Conservation (phyloP, 1,284 basidiomycete genomes). For the Grifola frondosa region DNA sequence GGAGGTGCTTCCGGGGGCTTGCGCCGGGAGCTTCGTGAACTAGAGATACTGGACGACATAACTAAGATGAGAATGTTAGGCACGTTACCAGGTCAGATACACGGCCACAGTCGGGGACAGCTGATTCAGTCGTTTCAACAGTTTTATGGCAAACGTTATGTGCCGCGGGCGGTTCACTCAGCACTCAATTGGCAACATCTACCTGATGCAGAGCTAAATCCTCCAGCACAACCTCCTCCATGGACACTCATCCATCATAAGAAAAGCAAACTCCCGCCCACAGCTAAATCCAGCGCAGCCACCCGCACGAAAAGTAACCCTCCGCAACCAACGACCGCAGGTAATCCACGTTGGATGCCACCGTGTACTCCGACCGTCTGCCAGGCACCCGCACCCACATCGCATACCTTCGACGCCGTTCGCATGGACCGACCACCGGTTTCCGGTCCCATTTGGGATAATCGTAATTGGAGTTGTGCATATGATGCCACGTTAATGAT, state of each 20-base stretch:
- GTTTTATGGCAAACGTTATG: background rate
- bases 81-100: conserved; percentile 18
- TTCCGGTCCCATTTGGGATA: background rate
- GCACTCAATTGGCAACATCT: background rate
- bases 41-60: conserved; percentile 35
- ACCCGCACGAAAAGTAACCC: background rate
- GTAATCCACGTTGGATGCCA: background rate
- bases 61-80: conserved; percentile 25
- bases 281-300: background rate
- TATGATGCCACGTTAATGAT: background rate
- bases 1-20: conserved; percentile 19
- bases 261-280: too few species aligned
- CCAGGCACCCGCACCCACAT: too few species aligned
- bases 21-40: conserved; percentile 30
- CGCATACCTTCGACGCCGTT: too few species aligned
- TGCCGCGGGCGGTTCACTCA: background rate
- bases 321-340: background rate
- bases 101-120: conserved; percentile 11
- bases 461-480: background rate
- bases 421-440: too few species aligned
- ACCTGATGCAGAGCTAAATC: too few species aligned
- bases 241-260: too few species aligned
- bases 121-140: conserved; percentile 13
- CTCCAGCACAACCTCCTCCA: too few species aligned
- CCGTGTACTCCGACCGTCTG: background rate